phyloP scores from a whole-genome alignment of 75 land plant species.

The Larix kaempferi region DNA sequence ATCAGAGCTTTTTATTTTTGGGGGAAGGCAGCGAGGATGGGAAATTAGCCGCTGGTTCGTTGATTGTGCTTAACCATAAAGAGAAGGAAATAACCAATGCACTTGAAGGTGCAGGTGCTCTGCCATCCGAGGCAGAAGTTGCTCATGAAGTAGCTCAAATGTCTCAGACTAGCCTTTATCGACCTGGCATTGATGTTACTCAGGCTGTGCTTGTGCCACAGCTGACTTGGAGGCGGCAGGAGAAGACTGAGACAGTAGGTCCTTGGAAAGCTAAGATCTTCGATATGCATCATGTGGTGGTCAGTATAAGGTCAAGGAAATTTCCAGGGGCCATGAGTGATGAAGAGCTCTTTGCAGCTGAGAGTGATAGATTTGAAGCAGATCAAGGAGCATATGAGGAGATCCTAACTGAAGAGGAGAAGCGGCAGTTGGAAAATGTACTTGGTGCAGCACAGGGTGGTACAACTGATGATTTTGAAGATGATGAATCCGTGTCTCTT shows the following conservation, averaged over 20 bases:
- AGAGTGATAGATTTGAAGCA: conserved; percentile 10
- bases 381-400: conserved; percentile 19
- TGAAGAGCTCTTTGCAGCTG: conserved; percentile 27
- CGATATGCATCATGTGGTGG: conserved; percentile 27
- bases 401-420: conserved; percentile 24
- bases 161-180: conserved; percentile 29
- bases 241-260: conserved; percentile 22
- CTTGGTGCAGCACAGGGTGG: conserved; percentile 19
- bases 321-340: conserved; percentile 33
- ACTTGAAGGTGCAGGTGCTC: conserved; percentile 23
- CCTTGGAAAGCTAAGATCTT: conserved; percentile 25
- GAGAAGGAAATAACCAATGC: conserved; percentile 29
- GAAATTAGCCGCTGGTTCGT: conserved; percentile 15
- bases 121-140: conserved; percentile 20
- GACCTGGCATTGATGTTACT: conserved; percentile 31
- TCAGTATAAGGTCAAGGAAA: conserved; percentile 21
- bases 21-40: conserved; percentile 28
- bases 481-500: conserved; percentile 17
- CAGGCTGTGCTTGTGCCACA: conserved; percentile 31
- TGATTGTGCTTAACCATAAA: conserved; percentile 19
- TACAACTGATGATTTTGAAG: conserved; percentile 22
- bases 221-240: conserved; percentile 26
- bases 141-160: conserved; percentile 28
- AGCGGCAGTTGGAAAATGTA: conserved; percentile 12
- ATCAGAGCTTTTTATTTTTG: conserved; percentile 27